phyloP scores from a whole-genome alignment of 371 early-diverging fungal genomes.

The Haplosporangium sp. region DNA sequence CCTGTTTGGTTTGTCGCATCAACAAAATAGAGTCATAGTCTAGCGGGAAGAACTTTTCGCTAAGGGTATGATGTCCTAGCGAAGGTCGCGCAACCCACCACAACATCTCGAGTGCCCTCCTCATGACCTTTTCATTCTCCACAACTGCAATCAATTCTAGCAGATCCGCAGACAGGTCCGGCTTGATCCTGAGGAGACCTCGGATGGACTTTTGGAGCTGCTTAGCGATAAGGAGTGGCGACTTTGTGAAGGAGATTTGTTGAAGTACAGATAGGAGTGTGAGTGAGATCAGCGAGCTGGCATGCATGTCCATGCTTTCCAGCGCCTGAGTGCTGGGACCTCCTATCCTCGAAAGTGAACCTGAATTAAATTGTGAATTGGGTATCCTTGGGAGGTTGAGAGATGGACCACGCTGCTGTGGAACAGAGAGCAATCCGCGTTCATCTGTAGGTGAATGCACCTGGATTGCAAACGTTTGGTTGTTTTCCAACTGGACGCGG shows the following conservation, averaged over 20 bases:
- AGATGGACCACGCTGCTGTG: constrained; percentile 18
- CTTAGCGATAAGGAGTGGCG: constrained; percentile 49
- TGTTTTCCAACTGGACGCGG: constrained; percentile 50
- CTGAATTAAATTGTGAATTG: constrained; percentile 26
- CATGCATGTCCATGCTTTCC: constrained; percentile 36
- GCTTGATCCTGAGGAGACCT: constrained; percentile 62
- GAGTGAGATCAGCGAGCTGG: constrained; percentile 34
- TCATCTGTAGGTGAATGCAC: constrained; percentile 54
- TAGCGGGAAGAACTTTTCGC: constrained; percentile 58
- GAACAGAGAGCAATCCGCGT: constrained; percentile 33
- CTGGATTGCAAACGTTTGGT: constrained; percentile 52
- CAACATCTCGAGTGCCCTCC: constrained; percentile 35
- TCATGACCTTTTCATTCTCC: constrained; percentile 36
- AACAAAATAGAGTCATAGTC: constrained; percentile 44
- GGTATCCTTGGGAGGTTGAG: constrained; percentile 19
- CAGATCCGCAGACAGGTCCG: constrained; percentile 65
- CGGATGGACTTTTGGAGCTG: constrained; percentile 65
- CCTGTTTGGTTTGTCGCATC: constrained; percentile 23
- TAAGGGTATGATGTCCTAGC: constrained; percentile 64
- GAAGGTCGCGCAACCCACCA: constrained; percentile 56
- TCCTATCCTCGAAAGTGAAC: constrained; percentile 17
- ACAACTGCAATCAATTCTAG: constrained; percentile 64
- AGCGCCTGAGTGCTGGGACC: constrained; percentile 18
- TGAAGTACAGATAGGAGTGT: constrained; percentile 37
- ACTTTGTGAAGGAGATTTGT: constrained; percentile 33